Percentiles rank a stretch among this genome's conserved stretches.
Conservation (phyloP, 1,139 yeast species). For the Suhomyces terraborum region DNA sequence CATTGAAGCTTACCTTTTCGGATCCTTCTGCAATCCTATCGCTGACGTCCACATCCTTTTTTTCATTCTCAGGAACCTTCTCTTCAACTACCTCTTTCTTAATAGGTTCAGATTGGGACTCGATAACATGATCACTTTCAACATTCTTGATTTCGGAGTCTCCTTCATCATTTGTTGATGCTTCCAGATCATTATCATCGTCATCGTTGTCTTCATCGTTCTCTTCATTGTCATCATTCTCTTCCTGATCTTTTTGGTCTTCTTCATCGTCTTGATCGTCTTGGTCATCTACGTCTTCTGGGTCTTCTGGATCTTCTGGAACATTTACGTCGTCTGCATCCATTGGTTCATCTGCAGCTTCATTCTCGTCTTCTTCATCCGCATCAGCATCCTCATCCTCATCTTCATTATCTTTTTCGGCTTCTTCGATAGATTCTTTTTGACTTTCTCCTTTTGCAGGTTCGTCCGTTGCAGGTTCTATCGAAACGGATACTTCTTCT, state of each 20-base stretch:
- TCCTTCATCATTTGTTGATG: slow-evolving; percentile 8
- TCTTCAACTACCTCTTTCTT: slow-evolving; percentile 2
- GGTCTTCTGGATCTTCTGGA: slow-evolving; percentile 1
- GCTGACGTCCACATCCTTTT: not conserved
- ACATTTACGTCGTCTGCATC: slow-evolving; percentile 8
- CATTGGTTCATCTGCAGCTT: slow-evolving; percentile 1
- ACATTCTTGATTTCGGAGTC: slow-evolving; percentile 3
- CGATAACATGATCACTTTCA: not conserved
- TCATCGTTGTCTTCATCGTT: slow-evolving; percentile 1
- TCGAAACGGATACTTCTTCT: not conserved
- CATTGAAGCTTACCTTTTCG: not conserved
- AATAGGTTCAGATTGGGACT: not conserved
- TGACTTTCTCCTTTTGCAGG: not conserved
- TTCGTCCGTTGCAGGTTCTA: too few relatives aligned
- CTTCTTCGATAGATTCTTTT: slow-evolving; percentile 4
- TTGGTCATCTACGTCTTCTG: not conserved
- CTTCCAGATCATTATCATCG: slow-evolving; percentile 9
- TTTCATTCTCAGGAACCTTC: not conserved
- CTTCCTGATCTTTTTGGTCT: slow-evolving; percentile 4
- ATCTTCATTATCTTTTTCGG: slow-evolving; percentile 4
- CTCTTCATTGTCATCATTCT: slow-evolving; percentile 7
- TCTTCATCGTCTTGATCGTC: not conserved
- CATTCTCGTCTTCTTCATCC: not conserved
- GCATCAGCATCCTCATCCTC: not conserved
- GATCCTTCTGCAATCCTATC: not conserved